Base-by-base conservation (phyloP, 2,329 filamentous ascomycete species). In the Cladobotryum protrusum region DNA sequence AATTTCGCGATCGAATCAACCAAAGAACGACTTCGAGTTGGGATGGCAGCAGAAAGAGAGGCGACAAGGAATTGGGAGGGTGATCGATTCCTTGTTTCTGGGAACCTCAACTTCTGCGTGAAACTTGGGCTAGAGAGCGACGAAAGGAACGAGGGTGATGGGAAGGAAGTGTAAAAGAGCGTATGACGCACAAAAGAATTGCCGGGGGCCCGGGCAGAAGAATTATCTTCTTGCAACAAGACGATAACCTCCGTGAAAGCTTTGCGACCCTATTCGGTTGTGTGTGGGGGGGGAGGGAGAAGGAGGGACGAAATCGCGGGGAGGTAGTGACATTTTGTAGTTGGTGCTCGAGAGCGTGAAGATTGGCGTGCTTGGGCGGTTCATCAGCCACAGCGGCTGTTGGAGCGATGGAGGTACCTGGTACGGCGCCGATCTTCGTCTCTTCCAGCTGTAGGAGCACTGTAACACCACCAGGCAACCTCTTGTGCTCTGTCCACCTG, bases 261-360 rank as follows among this genome's bases (percentile, higher is more conserved):
- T 81, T 81, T 81, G 78, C 78, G 76, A 75, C 78, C 78, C 76
- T 71, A 69, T 67, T 69, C 71, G 75, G 69, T 74, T 66, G 72
- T 69, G 75, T 75, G 75, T 77, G 75, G 72, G 70, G 70, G 71
- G 71, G 67, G 69, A 68, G 70, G 66, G 70, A 62, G 62, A 58
- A 62, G 59, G 61, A 56, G 64, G 24, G 11, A 61, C 63, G 52
- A 52, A 14, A 43, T 42, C 48, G 45, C 43, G 45, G 51, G 45
- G 52, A 55, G 49, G 49, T 51, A 52, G 35, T 48, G 54, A 52
- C 63, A 61, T 63, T 55, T 52, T 53, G 51, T 55, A 51, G 35
- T 40, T 42, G 29, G 33, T 29, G 24, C 24, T 29, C 24, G 24
- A 29, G 24, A n/a, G 24, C 24, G 24, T 29, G 24, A 29, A 29